Percentiles rank a stretch among this genome's conserved stretches.
phyloP scores from a whole-genome alignment of 768 basidiomycete species.

The Basidioascus undulatus region DNA sequence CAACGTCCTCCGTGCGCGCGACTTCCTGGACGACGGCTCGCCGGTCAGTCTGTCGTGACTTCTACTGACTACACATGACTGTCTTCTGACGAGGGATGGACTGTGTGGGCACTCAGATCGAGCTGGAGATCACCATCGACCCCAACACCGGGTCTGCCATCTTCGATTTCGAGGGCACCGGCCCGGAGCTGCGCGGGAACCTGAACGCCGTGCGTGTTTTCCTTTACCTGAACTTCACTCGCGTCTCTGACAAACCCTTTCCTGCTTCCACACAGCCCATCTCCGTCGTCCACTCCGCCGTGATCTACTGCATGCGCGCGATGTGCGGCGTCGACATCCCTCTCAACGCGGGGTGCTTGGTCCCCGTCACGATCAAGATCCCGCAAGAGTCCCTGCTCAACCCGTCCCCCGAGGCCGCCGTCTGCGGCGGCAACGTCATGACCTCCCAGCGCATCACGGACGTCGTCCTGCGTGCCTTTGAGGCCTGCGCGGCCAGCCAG shows the following conservation, averaged over 20 bases:
- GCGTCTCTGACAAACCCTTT: no score
- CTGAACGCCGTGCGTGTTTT: no score
- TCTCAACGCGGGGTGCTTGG: slow-evolving; percentile 10
- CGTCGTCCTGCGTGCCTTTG: slow-evolving; percentile 76
- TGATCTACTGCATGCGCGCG: slow-evolving; percentile 71
- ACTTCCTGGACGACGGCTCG: slow-evolving; percentile 71
- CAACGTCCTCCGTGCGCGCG: slow-evolving; percentile 41
- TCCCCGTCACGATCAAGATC: slow-evolving; percentile 35
- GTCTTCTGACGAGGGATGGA: not conserved
- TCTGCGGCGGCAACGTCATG: slow-evolving; percentile 77
- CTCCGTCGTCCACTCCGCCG: slow-evolving; percentile 65
- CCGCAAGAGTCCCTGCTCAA: slow-evolving; percentile 53
- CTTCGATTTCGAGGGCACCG: slow-evolving; percentile 10
- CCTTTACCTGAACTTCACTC: no score
- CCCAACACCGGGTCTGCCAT: slow-evolving; percentile 5
- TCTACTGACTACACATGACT: not conserved
- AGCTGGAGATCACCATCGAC: slow-evolving; percentile 5
- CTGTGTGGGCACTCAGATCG: not conserved
- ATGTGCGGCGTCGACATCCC: slow-evolving; percentile 17
- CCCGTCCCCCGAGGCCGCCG: slow-evolving; percentile 66
- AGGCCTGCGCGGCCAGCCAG: slow-evolving; percentile 74
- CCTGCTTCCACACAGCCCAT: no score
- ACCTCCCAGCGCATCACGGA: slow-evolving; percentile 87
- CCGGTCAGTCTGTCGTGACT: slow-evolving; percentile 27
- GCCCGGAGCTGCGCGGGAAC: slow-evolving; percentile 12